A percentile compares a stretch with the other conserved stretches of the same genome.
phyloP scores from a whole-genome alignment of 2,329 filamentous ascomycete species.

The Hypoxylon sp. region DNA sequence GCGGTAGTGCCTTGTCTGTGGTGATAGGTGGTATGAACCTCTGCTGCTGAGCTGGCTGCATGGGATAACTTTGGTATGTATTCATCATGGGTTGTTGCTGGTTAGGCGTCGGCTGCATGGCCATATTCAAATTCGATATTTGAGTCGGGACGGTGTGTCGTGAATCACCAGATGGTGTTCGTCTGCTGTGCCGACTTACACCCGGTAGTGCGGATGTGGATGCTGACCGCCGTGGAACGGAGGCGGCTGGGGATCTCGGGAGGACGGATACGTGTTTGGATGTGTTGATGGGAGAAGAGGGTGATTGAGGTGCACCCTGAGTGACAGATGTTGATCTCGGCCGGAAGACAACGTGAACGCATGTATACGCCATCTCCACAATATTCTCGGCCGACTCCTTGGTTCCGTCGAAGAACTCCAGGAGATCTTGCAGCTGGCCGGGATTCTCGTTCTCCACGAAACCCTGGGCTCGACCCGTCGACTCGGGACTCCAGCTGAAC shows the following conservation, averaged over 20 bases:
- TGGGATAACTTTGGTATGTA: conserved; percentile 32
- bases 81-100: conserved; percentile 34
- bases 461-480: conserved; percentile 68
- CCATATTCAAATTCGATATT: conserved; percentile 23
- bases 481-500: conserved; percentile 70
- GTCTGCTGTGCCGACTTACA: conserved; percentile 35
- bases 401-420: conserved; percentile 73
- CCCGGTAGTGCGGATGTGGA: conserved; percentile 47
- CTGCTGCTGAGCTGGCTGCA: conserved; percentile 37
- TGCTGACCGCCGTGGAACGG: conserved; percentile 45
- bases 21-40: conserved; percentile 35
- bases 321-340: conserved; percentile 45
- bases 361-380: conserved; percentile 66
- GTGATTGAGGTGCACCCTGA: conserved; percentile 30
- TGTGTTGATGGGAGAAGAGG: conserved; percentile 31
- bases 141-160: conserved; percentile 27
- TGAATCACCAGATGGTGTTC: conserved; percentile 31
- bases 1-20: conserved; percentile 49
- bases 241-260: conserved; percentile 32
- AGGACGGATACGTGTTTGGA: conserved; percentile 43
- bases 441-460: conserved; percentile 73
- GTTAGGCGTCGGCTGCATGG: conserved; percentile 21
- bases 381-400: conserved; percentile 69
- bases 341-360: conserved; percentile 52
- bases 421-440: conserved; percentile 72